Evolutionary conservation across 2,329 filamentous ascomycete genomes (phyloP).

Genomic region (Pseudopyrenochaeta lycopersici): DNA sequence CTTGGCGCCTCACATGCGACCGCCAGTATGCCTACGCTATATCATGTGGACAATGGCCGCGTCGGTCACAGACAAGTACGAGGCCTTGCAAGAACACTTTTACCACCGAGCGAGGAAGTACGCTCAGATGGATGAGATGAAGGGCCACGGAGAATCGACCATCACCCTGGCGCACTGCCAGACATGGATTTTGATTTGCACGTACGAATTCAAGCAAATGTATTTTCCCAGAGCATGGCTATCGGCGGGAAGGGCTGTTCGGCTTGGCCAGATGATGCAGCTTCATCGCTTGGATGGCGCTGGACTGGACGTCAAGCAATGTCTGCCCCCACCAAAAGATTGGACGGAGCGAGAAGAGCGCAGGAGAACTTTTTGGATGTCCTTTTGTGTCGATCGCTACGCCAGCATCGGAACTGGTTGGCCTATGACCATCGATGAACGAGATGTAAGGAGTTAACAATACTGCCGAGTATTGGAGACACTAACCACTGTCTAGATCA

Average conservation of each 20-base stretch:
- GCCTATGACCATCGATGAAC: constrained; percentile 94
- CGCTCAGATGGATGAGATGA: constrained; percentile 87
- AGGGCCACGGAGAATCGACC: constrained; percentile 88
- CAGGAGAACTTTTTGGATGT: constrained; percentile 93
- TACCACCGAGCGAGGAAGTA: constrained; percentile 92
- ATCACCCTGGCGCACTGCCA: constrained; percentile 88
- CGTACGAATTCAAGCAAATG: constrained; percentile 97
- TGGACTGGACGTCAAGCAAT: constrained; percentile 91
- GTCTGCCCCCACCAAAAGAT: constrained; percentile 83
- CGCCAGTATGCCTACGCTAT: constrained; percentile 88
- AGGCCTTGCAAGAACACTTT: constrained; percentile 82
- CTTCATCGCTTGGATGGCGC: constrained; percentile 84
- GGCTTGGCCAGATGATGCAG: constrained; percentile 90
- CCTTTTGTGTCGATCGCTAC: constrained; percentile 89
- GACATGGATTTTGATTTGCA: constrained; percentile 79
- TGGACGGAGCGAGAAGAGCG: constrained; percentile 95
- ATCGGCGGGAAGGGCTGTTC: constrained; percentile 82
- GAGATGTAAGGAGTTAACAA: constrained; percentile 67
- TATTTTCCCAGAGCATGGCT: constrained; percentile 96
- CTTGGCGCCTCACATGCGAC: constrained; percentile 83
- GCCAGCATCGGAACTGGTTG: constrained; percentile 96
- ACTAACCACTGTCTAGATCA: constrained; percentile 61
- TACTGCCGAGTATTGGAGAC: not conserved
- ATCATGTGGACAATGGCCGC: constrained; percentile 97
- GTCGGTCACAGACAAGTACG: constrained; percentile 82